Conservation (phyloP, 352 stramenopile genomes). For the Lagenidium giganteum region DNA sequence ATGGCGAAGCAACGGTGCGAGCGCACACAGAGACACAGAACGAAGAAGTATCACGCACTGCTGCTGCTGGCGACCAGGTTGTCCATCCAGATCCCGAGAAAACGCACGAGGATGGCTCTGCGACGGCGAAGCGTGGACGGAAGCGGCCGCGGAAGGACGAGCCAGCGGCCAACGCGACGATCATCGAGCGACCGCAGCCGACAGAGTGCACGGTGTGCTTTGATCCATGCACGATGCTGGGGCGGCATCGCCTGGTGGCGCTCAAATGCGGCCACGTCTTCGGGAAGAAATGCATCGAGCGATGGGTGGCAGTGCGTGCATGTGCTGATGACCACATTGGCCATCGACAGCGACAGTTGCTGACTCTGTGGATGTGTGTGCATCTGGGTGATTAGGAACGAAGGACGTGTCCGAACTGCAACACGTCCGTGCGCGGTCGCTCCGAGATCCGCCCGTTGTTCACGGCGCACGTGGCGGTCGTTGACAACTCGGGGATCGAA, state of each 20-base stretch:
- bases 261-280: conserved; percentile 78
- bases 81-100: background rate
- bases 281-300: conserved; percentile 69
- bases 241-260: conserved; percentile 57
- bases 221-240: conserved; percentile 51
- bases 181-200: conserved; percentile 32
- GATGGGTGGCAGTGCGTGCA: conserved; percentile 61
- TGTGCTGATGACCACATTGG: too few species aligned
- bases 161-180: conserved; percentile 2
- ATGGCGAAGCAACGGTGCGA: too few species aligned
- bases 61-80: background rate
- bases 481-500: conserved; percentile 67
- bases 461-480: conserved; percentile 64
- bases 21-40: background rate
- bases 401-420: conserved; percentile 70
- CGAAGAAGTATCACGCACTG: conserved; percentile 6
- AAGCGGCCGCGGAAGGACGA: background rate
- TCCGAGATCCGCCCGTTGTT: conserved; percentile 57
- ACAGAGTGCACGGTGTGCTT: conserved; percentile 78
- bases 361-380: too few species aligned
- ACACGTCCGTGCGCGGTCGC: conserved; percentile 22
- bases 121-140: conserved; percentile 6
- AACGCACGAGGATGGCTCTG: too few species aligned
- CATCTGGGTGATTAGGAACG: too few species aligned
- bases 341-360: too few species aligned